These are phyloP conservation scores for Leccinum truebloodii DNA, from an alignment of 768 basidiomycete genomes.

Conservation along the genomic window DNA sequence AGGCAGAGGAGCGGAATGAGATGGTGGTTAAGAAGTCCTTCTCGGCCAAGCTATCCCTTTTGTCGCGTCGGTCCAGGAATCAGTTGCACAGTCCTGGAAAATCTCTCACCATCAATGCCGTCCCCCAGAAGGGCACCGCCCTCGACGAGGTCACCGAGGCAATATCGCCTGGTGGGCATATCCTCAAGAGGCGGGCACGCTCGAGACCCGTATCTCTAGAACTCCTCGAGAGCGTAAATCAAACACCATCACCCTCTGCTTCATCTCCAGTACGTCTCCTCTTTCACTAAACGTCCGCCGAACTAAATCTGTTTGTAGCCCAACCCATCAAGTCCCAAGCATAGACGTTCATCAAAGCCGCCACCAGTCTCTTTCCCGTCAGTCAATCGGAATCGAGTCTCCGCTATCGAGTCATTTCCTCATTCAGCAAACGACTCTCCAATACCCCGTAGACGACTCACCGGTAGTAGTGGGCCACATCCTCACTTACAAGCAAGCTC, in stretches of 20 bases:
- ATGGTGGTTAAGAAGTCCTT: constrained; percentile 36
- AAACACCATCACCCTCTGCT: constrained; percentile 43
- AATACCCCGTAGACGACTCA: too few relatives aligned
- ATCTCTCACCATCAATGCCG: constrained; percentile 18
- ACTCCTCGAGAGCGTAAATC: constrained; percentile 52
- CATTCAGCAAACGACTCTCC: too few relatives aligned
- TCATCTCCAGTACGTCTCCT: constrained; percentile 26
- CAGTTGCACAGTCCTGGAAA: constrained; percentile 33
- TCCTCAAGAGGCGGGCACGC: constrained; percentile 73
- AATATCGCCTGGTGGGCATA: constrained; percentile 75
- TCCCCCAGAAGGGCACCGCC: constrained; percentile 42
- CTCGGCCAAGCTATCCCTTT: constrained; percentile 21
- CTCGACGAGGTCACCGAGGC: constrained; percentile 65
- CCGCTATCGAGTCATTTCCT: too few relatives aligned
- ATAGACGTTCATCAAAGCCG: too few relatives aligned
- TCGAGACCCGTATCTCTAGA: constrained; percentile 71
- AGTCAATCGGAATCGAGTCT: too few relatives aligned
- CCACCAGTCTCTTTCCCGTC: too few relatives aligned
- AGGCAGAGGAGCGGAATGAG: constrained; percentile 44
- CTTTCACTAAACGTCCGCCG: not conserved
- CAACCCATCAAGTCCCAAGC: too few relatives aligned
- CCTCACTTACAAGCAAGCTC: constrained; percentile 26
- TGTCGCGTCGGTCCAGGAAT: constrained; percentile 31
- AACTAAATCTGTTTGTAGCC: too few relatives aligned
- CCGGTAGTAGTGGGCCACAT: constrained; percentile 21